Evolutionary conservation across 805 yeast species (phyloP), one percentile per base, ranked within the genome.

Genomic region (Cyberlindnera bimundalis): DNA sequence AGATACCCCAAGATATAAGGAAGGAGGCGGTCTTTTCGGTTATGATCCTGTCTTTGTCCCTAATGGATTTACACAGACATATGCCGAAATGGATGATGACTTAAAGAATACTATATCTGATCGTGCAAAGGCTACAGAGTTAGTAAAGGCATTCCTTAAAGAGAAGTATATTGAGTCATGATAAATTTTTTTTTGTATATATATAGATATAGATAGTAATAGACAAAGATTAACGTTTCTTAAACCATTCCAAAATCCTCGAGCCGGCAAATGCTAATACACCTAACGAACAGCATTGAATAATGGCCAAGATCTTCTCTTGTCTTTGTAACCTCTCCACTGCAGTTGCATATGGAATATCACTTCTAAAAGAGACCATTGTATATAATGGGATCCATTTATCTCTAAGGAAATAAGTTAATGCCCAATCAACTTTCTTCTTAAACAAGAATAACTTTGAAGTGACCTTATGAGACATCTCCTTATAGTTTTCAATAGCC

Each of bases 21-120:
- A 84, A 5, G 75, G 78, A 10, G 75, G 78, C 11, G 71, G 73
- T 45, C 26, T 14, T 18, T 93, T 93, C 60, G 99, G 99, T 2
- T 93, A 96, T 95, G 97, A 91, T 65, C 79, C 96, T 6, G 68
- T 85, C 37, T 91, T 91, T 60, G 73, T 83, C 63, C 98, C 99
- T 2, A 66, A 68, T 19, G 96, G 96, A 3, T 79, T 61, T 52
- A 65, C 71, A 15, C 67, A 80, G 55, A 84, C 91, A 0, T 89
- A 87, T 59, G 97, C 97, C 6, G 96, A 93, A 62, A 78, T 91
- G 89, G 79, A 74, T 37, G 84, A 84, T 55, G 57, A 59, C 2
- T 69, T 72, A 23, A 93, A 93, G 68, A 90, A 91, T 63, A 58
- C 71, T 18, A 84, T 93, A 48, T 82, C 95, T 51, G 98, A 93